phyloP scores from a whole-genome alignment of 805 yeast genomes.

The Hanseniaspora clermontiae region DNA sequence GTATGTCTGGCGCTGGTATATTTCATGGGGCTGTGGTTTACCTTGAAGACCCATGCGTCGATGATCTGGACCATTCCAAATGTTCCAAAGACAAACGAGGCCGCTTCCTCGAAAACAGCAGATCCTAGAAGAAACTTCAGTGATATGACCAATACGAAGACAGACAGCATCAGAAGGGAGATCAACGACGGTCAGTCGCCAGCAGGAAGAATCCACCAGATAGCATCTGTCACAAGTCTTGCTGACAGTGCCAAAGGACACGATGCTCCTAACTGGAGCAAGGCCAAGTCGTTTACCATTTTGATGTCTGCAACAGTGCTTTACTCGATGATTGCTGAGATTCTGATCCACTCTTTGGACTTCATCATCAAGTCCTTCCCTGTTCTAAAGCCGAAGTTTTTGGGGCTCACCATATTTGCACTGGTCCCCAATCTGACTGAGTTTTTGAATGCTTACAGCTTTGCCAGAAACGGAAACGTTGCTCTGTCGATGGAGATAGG shows the following conservation, averaged over 20 bases:
- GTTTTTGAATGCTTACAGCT: slow-evolving; percentile 89
- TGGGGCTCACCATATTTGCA: slow-evolving; percentile 90
- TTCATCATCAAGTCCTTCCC: slow-evolving; percentile 65
- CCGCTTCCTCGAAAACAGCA: too few relatives aligned
- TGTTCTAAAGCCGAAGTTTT: slow-evolving; percentile 68
- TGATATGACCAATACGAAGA: neutral
- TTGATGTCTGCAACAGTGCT: slow-evolving; percentile 70
- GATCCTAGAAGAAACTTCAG: neutral
- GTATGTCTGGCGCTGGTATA: slow-evolving; percentile 70
- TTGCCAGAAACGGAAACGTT: slow-evolving; percentile 91
- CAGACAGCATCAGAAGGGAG: slow-evolving; percentile 17
- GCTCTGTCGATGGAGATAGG: slow-evolving; percentile 97
- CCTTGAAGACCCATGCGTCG: slow-evolving; percentile 91
- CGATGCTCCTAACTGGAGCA: slow-evolving; percentile 96
- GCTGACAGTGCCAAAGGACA: slow-evolving; percentile 30
- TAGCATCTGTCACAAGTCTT: neutral
- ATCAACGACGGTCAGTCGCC: slow-evolving; percentile 14
- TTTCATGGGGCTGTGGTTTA: slow-evolving; percentile 79
- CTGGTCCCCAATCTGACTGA: slow-evolving; percentile 95
- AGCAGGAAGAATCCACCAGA: slow-evolving; percentile 12
- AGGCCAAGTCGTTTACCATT: slow-evolving; percentile 69
- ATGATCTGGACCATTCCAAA: slow-evolving; percentile 78
- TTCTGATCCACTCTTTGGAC: slow-evolving; percentile 84
- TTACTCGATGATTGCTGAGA: slow-evolving; percentile 90
- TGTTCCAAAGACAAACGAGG: slow-evolving; percentile 14